Percentiles rank a stretch among this genome's conserved stretches.
Evolutionary conservation across 2,329 filamentous ascomycete species (phyloP).

Genomic region (Trichoderma endophyticum): DNA sequence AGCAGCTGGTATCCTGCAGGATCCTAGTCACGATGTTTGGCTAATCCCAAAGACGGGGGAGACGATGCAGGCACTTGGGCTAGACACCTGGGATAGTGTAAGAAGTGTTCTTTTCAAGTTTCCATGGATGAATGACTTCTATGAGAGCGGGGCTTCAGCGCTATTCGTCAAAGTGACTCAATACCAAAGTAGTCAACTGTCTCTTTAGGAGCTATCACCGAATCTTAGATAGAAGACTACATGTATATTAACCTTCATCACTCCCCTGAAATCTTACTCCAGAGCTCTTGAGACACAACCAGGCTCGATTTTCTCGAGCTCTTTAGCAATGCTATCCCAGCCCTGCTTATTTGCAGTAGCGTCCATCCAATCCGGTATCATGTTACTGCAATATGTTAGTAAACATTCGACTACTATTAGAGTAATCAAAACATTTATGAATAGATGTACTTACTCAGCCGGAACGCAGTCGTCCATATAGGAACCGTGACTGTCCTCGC

Average conservation of each 20-base stretch:
- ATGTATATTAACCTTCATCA: neutral
- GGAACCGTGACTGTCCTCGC: slow-evolving; percentile 28
- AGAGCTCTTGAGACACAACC: neutral
- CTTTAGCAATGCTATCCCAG: neutral
- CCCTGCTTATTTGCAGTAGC: neutral
- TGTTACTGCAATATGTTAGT: neutral
- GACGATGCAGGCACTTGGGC: neutral
- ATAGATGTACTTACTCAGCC: slow-evolving; percentile 25
- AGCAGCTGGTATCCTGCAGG: neutral
- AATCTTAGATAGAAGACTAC: neutral
- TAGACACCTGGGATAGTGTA: neutral
- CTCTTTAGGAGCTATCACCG: neutral
- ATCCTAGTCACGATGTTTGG: neutral
- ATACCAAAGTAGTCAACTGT: neutral
- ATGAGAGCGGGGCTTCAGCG: neutral
- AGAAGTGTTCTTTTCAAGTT: neutral
- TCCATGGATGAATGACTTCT: neutral
- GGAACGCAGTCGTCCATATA: slow-evolving; percentile 21
- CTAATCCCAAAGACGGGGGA: neutral
- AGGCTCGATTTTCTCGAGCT: neutral
- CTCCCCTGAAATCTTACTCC: neutral
- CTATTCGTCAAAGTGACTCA: neutral
- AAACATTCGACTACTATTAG: neutral
- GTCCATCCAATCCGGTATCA: neutral
- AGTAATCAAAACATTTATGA: neutral